Percentiles rank a stretch among this genome's conserved stretches.
Conservation (phyloP, 371 early-diverging fungal genomes). For the Sporodiniella umbellata region DNA sequence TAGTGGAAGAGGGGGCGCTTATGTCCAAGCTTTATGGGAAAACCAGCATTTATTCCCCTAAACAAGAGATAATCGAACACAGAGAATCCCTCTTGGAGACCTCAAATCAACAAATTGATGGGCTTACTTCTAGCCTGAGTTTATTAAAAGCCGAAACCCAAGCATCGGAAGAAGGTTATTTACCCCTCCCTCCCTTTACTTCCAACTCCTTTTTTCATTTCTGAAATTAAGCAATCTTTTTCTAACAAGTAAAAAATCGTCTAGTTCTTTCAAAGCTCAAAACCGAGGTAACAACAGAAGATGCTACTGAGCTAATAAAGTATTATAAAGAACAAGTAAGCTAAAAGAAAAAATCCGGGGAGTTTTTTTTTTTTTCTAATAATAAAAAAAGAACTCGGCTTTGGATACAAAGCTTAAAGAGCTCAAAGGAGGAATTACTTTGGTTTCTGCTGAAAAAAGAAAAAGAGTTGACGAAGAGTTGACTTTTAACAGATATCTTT, state of each 20-base stretch:
- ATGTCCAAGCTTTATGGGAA: constrained; percentile 19
- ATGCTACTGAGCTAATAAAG: constrained; percentile 6
- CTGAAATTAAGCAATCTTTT: no score
- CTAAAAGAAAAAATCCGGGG: no score
- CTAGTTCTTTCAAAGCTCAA: constrained; percentile 5
- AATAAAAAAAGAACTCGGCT: not conserved
- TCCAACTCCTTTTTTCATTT: no score
- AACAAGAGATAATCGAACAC: constrained; percentile 1
- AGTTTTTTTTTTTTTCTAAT: no score
- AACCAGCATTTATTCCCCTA: constrained; percentile 12
- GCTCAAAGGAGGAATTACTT: not conserved
- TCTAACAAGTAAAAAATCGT: no score
- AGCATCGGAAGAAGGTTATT: constrained; percentile 6
- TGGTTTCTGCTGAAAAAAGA: constrained; percentile 19
- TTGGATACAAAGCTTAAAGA: constrained; percentile 2
- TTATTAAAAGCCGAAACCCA: constrained; percentile 1
- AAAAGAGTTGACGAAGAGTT: constrained; percentile 10
- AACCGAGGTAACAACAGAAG: constrained; percentile 10
- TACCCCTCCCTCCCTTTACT: no score
- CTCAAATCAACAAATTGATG: not conserved
- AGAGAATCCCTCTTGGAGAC: not conserved
- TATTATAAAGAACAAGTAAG: constrained; percentile 5
- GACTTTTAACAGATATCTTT: constrained; percentile 2
- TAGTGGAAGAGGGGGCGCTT: constrained; percentile 10
- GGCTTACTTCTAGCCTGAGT: not conserved